phyloP scores from a whole-genome alignment of 2,329 filamentous ascomycete species.

The Uncinocarpus reesii region DNA sequence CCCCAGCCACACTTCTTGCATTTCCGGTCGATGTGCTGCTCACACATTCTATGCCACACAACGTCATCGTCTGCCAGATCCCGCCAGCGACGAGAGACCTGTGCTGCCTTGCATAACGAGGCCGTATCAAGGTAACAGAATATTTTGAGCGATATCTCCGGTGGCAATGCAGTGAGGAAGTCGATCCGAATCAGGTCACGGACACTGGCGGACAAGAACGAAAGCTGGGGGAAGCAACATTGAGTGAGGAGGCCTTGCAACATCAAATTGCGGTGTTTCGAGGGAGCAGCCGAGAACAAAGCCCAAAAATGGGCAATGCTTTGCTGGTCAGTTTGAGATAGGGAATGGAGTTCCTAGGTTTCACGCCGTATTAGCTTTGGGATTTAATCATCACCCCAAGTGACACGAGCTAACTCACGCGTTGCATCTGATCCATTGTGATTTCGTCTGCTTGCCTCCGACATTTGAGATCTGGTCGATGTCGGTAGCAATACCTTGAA shows the following conservation, averaged over 20 bases:
- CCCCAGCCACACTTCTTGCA: slow-evolving; percentile 96
- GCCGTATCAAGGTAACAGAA: slow-evolving; percentile 86
- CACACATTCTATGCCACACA: slow-evolving; percentile 97
- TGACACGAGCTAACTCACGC: slow-evolving; percentile 42
- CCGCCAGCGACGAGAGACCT: slow-evolving; percentile 83
- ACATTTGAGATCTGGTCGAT: slow-evolving; percentile 88
- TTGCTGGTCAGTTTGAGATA: slow-evolving; percentile 79
- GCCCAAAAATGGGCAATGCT: slow-evolving; percentile 97
- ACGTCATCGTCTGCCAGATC: slow-evolving; percentile 90
- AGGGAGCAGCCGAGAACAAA: slow-evolving; percentile 86
- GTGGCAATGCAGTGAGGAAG: slow-evolving; percentile 77
- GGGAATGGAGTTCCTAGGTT: slow-evolving; percentile 62
- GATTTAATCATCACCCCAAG: neutral
- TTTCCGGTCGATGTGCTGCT: slow-evolving; percentile 89
- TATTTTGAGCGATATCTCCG: slow-evolving; percentile 87
- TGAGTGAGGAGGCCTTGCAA: slow-evolving; percentile 91
- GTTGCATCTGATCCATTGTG: slow-evolving; percentile 90
- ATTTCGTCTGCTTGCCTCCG: slow-evolving; percentile 84
- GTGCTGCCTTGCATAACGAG: slow-evolving; percentile 88
- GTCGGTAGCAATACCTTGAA: slow-evolving; percentile 91
- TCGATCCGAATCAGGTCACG: slow-evolving; percentile 96
- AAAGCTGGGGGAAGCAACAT: slow-evolving; percentile 95
- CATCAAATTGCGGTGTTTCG: slow-evolving; percentile 92
- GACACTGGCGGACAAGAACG: slow-evolving; percentile 79
- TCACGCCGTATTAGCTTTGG: slow-evolving; percentile 25